Percentiles rank a stretch among this genome's conserved stretches.
Evolutionary conservation across 2,329 filamentous ascomycete species (phyloP).

Genomic region (Teratosphaeriaceae sp.): DNA sequence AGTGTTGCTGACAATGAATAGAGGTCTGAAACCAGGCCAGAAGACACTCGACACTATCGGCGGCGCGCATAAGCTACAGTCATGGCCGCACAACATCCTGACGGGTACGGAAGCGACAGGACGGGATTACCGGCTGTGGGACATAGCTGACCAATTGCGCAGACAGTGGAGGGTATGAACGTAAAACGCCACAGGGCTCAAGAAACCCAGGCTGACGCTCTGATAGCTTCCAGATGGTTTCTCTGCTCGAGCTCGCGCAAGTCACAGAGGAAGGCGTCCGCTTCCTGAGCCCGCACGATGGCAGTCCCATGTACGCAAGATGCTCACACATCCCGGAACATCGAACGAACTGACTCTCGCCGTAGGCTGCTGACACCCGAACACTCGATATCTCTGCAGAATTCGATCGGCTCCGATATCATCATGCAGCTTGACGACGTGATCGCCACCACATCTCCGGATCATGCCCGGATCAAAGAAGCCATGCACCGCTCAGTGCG

Average conservation of each 20-base stretch:
- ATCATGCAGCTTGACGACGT: slow-evolving; percentile 99
- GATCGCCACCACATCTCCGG: slow-evolving; percentile 89
- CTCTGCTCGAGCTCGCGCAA: slow-evolving; percentile 82
- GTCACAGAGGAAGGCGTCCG: slow-evolving; percentile 94
- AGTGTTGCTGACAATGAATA: slow-evolving; percentile 16
- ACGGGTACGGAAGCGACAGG: slow-evolving; percentile 52
- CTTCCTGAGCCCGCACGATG: slow-evolving; percentile 94
- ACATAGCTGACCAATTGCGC: slow-evolving; percentile 3
- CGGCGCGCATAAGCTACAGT: slow-evolving; percentile 89
- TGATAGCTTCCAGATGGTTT: slow-evolving; percentile 95
- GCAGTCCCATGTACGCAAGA: slow-evolving; percentile 63
- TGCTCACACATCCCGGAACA: background rate
- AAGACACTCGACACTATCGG: slow-evolving; percentile 79
- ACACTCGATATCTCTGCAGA: slow-evolving; percentile 92
- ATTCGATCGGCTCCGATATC: slow-evolving; percentile 95
- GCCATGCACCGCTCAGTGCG: slow-evolving; percentile 92
- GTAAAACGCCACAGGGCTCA: slow-evolving; percentile 2
- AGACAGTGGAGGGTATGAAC: slow-evolving; percentile 36
- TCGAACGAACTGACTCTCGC: background rate
- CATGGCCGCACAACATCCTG: slow-evolving; percentile 91
- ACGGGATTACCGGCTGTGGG: background rate
- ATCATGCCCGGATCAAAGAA: slow-evolving; percentile 78
- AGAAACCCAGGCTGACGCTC: background rate
- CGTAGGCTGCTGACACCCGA: slow-evolving; percentile 77
- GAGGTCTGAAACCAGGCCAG: slow-evolving; percentile 86